Evolutionary conservation across 345 rosid species (phyloP).

Genomic region (Draba incana): DNA sequence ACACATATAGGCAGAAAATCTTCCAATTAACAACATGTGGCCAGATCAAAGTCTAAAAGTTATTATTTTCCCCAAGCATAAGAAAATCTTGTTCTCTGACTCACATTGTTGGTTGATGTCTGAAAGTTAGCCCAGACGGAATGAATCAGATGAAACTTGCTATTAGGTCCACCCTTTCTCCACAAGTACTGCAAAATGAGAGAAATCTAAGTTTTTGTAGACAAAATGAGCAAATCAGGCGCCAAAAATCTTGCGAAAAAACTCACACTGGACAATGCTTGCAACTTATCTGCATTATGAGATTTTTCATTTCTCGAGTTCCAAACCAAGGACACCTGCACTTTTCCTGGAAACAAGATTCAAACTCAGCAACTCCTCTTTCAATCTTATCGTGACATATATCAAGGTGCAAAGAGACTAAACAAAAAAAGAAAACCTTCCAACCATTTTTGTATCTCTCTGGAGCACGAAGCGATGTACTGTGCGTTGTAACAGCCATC

Average conservation of each 20-base stretch:
- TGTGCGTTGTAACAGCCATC: constrained; percentile 93
- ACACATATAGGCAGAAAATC: constrained; percentile 8
- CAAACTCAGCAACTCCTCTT: constrained; percentile 15
- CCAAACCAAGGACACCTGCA: constrained; percentile 90
- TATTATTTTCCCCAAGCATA: not conserved
- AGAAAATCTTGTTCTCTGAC: constrained; percentile 35
- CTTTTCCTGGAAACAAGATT: constrained; percentile 61
- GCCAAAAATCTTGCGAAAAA: not conserved
- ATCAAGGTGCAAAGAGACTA: constrained; percentile 1
- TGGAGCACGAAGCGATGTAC: constrained; percentile 72
- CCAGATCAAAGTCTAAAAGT: constrained; percentile 4
- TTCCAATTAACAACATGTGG: constrained; percentile 1
- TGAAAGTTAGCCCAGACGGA: constrained; percentile 99
- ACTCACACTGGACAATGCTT: constrained; percentile 78
- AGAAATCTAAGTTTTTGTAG: constrained; percentile 14
- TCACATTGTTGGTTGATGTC: constrained; percentile 89
- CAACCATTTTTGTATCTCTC: constrained; percentile 86
- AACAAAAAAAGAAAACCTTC: constrained; percentile 21
- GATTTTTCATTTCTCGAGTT: constrained; percentile 90
- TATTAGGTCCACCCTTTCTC: constrained; percentile 83
- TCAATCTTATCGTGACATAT: constrained; percentile 2
- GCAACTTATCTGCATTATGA: constrained; percentile 60
- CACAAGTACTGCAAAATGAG: constrained; percentile 66
- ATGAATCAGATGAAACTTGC: constrained; percentile 61
- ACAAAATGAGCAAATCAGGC: not conserved